Conservation (phyloP, 345 rosid genomes). For the Corymbia maculata region DNA sequence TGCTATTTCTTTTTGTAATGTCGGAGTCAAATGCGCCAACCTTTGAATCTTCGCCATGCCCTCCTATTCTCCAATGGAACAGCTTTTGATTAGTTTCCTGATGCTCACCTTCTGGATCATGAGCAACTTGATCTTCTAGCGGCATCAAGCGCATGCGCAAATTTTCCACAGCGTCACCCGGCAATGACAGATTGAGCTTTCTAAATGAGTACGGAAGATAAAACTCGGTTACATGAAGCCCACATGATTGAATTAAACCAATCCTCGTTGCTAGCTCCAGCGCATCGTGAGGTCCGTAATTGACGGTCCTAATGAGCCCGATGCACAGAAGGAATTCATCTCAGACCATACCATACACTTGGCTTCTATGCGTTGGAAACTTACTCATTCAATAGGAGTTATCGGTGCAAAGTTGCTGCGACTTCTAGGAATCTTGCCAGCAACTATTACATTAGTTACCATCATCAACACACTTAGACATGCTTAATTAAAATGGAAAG, state of each 20-base stretch:
- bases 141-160: background rate
- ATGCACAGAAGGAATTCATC: background rate
- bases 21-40: background rate
- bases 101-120: background rate
- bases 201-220: background rate
- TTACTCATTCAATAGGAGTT: too few species aligned
- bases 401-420: background rate
- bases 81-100: background rate
- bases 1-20: background rate
- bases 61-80: background rate
- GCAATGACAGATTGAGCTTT: background rate
- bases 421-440: background rate
- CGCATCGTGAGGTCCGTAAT: background rate
- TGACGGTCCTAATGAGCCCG: background rate
- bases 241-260: background rate
- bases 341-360: background rate
- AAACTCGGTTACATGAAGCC: background rate
- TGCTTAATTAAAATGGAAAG: background rate
- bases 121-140: background rate
- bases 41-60: background rate
- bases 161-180: background rate
- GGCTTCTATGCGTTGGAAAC: background rate
- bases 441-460: background rate
- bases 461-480: background rate
- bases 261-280: background rate